Base-by-base conservation (phyloP, 2,329 filamentous ascomycete species). In the Stemphylium lycopersici region DNA sequence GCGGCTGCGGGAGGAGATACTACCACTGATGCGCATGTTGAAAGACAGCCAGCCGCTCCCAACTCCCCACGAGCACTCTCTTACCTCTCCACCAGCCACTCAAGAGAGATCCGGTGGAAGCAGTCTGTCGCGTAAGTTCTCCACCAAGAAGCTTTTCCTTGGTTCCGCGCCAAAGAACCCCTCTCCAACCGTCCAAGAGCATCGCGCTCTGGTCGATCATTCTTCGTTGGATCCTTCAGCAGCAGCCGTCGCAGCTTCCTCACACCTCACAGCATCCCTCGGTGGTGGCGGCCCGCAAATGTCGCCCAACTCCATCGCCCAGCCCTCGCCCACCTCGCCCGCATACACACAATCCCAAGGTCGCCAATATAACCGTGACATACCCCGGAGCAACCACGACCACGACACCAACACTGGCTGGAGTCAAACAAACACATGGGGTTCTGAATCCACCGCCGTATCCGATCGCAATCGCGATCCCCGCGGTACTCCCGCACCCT, bases 1-100 rank as follows among this genome's bases (percentile, higher is more conserved):
- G 65, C 88, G 91, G 63, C 78, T 99, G 59, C 85, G 95, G 52
- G 93, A 98, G 75, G 95, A 99, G 71, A 86, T 97, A 70, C 82
- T 98, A 29, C 93, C 95, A 3, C 88, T 96, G 16, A 86, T 97
- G 68, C 90, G 93, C 59, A 87, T 96, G 69, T 90, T 88, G 67
- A 98, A 98, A 78, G 93, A 98, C 72, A 89, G 89, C 66, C 90
- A 92, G 71, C 93, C 93, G 32, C 81, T 98, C 18, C 65, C 65
- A 39, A 80, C 79, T 33, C 77, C 78, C 24, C 69, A 74, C 52
- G 72, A 76, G n/a, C 70, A 72, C 50, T 38, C 56, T 33, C 53
- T 74, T 55, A 67, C 64, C 48, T 75, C 74, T 29, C 71, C 74
- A 16, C 74, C 74, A 40, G 62, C 69, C 15, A 59, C 62, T 6